Evolutionary conservation across 1,284 basidiomycete genomes (phyloP).

Genomic region (Xerocomus cyaneibrunnescens): DNA sequence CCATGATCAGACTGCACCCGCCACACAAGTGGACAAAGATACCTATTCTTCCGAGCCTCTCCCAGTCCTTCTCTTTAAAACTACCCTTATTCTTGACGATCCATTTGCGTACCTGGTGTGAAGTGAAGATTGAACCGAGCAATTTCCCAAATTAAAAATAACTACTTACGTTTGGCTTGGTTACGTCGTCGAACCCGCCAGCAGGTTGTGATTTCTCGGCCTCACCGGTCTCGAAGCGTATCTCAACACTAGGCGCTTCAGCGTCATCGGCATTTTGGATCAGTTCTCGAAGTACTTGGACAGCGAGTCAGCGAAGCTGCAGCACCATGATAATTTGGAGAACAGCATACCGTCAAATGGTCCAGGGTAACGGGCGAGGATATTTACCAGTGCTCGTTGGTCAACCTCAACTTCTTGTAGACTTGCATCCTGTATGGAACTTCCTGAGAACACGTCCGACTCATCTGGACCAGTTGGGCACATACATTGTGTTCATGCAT

Average conservation of each 20-base stretch:
- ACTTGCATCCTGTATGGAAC: neutral
- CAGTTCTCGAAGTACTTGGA: conserved; percentile 81
- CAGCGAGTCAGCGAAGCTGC: neutral
- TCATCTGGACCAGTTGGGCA: neutral
- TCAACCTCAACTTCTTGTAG: conserved; percentile 20
- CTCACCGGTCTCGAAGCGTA: conserved; percentile 70
- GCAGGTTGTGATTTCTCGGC: conserved; percentile 34
- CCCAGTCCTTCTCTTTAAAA: conserved; percentile 84
- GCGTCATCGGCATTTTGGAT: conserved; percentile 96
- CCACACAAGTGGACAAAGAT: neutral
- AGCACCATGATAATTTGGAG: neutral
- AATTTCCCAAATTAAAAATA: neutral
- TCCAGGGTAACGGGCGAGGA: conserved; percentile 26
- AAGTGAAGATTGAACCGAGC: neutral
- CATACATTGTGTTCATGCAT: conserved; percentile 12
- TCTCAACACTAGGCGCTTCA: conserved; percentile 72
- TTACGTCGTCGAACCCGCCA: neutral
- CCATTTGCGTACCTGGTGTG: conserved; percentile 53
- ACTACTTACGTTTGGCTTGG: neutral
- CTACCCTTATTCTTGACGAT: conserved; percentile 86
- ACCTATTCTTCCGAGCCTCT: conserved; percentile 84
- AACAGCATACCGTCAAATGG: conserved; percentile 15
- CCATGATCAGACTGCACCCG: neutral
- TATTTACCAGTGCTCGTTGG: conserved; percentile 19
- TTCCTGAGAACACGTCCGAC: neutral